These are phyloP conservation scores for Rheum nobile DNA, from an alignment of 148 eudicot genomes.

Conservation along the genomic window DNA sequence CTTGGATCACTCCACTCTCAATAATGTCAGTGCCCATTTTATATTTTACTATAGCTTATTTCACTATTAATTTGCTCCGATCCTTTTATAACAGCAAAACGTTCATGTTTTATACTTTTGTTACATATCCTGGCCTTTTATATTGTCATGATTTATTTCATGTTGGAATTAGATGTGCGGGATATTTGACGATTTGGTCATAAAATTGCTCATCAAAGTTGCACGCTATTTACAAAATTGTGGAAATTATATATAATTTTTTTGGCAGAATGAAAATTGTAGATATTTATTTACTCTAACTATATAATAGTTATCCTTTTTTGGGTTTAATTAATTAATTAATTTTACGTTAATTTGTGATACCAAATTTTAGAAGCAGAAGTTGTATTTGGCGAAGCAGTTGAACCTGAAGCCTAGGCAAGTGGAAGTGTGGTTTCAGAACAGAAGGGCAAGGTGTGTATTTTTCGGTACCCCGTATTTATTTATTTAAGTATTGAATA, in stretches of 20 bases:
- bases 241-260: not conserved
- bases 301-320: no score
- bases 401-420: conserved; percentile 8
- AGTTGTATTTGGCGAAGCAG: not conserved
- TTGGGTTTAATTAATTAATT: not conserved
- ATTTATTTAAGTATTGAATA: no score
- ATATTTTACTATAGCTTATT: not conserved
- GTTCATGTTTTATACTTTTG: not conserved
- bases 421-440: conserved; percentile 11
- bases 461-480: not conserved
- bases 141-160: no score
- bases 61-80: not conserved
- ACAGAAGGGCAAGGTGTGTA: conserved; percentile 8
- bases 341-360: not conserved
- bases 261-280: no score
- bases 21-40: conserved; percentile 2
- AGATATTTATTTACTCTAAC: no score
- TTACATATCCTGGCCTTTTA: no score
- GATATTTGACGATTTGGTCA: no score
- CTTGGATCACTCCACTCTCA: conserved; percentile 1
- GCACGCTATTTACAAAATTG: no score
- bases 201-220: no score
- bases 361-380: conserved; percentile 2
- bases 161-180: no score
- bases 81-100: not conserved